Evolutionary conservation across 805 yeast species (phyloP).

Genomic region (Pichia occidentalis): DNA sequence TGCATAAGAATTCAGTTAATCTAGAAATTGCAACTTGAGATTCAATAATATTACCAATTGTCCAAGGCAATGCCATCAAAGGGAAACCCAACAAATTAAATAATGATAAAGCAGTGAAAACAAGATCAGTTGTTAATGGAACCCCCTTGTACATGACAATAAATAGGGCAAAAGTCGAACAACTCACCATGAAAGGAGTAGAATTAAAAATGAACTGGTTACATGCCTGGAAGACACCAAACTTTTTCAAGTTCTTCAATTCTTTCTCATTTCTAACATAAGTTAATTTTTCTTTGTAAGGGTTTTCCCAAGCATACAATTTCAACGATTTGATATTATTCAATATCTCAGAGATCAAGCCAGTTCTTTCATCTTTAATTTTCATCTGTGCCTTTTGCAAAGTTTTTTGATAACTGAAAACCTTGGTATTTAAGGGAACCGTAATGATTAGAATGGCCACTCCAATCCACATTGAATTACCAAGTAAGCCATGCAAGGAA

Average conservation of each 20-base stretch:
- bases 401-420: constrained; percentile 61
- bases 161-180: constrained; percentile 82
- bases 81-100: constrained; percentile 91
- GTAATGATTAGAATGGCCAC: constrained; percentile 69
- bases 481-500: constrained; percentile 66
- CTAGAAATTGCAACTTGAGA: constrained; percentile 79
- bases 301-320: constrained; percentile 92
- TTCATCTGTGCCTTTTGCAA: constrained; percentile 84
- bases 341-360: constrained; percentile 80
- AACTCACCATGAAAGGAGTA: constrained; percentile 85
- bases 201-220: constrained; percentile 73
- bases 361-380: constrained; percentile 85
- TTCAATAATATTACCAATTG: constrained; percentile 78
- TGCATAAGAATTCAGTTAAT: constrained; percentile 62
- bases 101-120: constrained; percentile 82
- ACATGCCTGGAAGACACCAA: constrained; percentile 67
- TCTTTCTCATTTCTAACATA: constrained; percentile 86
- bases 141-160: constrained; percentile 42
- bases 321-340: constrained; percentile 90
- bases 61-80: constrained; percentile 85
- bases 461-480: constrained; percentile 96
- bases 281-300: constrained; percentile 67
- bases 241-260: constrained; percentile 63
- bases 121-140: constrained; percentile 83
- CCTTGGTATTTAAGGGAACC: constrained; percentile 70